Evolutionary conservation across 331 rosid species (phyloP), one percentile per base, ranked within the genome.

Genomic region (Erythrophleum ivorense): DNA sequence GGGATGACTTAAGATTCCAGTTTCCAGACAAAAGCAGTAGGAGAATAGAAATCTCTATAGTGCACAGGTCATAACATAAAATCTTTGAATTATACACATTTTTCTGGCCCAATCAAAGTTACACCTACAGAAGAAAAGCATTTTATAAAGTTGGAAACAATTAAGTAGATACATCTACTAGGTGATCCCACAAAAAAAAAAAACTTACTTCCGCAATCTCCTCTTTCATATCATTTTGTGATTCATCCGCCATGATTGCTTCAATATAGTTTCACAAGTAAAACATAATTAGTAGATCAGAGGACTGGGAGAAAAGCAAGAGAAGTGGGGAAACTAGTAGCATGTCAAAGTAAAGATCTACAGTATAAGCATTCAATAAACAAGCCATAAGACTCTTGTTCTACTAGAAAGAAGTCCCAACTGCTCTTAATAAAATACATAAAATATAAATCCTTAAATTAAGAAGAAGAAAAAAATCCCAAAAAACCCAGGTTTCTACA

Each of bases 131-230:
- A 41, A 52, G 19, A 18, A 81, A 40, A 45, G 5, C 73, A 29
- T 18, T n/a, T 24, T 69, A 40, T 24, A 24, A 62, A 31, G 19
- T 11, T 16, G n/a, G 5, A 59, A 54, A 18, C 0, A 60, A 68
- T 53, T 29, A 36, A 1, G 6, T 14, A n/a, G 11, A 75, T 24
- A 1, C 29, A 24, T 24, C 29, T 24, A 24, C 29, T 24, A 24
- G 29, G 29, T 24, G 29, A 24, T 24, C 29, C 29, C 29, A 24
- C 29, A 24, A 24, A 24, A 24, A 43, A 63, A 48, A 11, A 70
- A 21, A 2, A 84, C 89, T 88, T 80, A 88, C 97, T 40, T 91
- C 97, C 13, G 91, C 68, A 54, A 88, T 87, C 83, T 89, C 94
- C 34, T 90, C 97, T 64, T 80, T 89, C 89, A 70, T 64, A 45